Base-by-base conservation (phyloP, 495 filamentous ascomycete genomes). In the Monascus purpureus region DNA sequence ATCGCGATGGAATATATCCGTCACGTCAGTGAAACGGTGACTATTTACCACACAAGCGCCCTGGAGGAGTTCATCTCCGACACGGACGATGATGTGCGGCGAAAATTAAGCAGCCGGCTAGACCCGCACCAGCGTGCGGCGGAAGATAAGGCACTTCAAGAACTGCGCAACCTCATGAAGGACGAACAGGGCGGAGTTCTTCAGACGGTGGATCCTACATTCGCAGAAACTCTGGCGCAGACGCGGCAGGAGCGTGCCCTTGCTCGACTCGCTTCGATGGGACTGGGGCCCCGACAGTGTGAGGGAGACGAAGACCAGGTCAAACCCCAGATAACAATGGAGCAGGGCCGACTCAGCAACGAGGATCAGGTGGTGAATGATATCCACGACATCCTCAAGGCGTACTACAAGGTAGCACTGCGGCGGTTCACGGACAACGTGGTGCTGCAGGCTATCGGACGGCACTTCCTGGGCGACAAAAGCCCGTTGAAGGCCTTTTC, bases 351-450 rank as follows among this genome's bases (percentile, higher is more conserved):
- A 13, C 23, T 51, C 9, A 53, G 40, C 27, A 45, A 53, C 22
- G 45, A 58, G 25, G 43, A 50, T 4, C 55, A 60, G 15, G 42
- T 45, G 2, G 36, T 57, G 1, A 30, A 49, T 6, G 60, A 63
- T 12, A 55, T 63, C n/a, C 55, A 59, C 17, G 55, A 63, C 17
- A 53, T 51, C 8, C 38, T 63, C 6, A 50, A 54, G 19, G 38
- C 57, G 0, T 64, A 57, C 32, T 58, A 63, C 42, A 52, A 59
- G 23, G 53, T 63, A 5, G 42, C 52, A 2, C 12, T 37, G 15
- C 53, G 55, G 25, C 29, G 46, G 0, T 55, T 55, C 31, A 16
- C 42, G 1, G 49, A 57, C 25, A 57, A 53, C 31, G 26, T 55
- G 8, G 20, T 42, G 12, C 14, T 47, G 1, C 46, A 49, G 17